Evolutionary conservation across 495 filamentous ascomycete species (phyloP).

Genomic region (Aeminium ludgeri): DNA sequence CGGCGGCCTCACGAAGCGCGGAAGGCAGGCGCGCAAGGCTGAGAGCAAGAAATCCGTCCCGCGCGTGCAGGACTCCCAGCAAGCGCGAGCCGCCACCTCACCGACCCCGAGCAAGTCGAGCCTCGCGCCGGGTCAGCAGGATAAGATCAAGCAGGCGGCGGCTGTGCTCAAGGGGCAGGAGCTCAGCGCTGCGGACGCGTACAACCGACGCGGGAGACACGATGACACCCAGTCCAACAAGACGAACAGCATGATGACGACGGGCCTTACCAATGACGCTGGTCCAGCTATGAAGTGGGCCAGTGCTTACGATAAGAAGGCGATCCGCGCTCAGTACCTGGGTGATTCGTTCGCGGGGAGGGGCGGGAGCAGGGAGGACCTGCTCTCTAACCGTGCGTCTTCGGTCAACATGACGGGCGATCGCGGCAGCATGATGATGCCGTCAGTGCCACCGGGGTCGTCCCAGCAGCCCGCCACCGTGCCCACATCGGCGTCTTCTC

Average conservation of each 20-base stretch:
- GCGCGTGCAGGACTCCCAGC: constrained; percentile 33
- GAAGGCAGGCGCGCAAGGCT: constrained; percentile 48
- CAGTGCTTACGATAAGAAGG: constrained; percentile 71
- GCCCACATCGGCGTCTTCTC: not conserved
- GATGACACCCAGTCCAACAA: constrained; percentile 45
- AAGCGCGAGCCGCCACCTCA: constrained; percentile 27
- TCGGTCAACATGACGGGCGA: constrained; percentile 6
- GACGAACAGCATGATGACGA: constrained; percentile 81
- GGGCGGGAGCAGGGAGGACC: constrained; percentile 20
- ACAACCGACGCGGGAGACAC: constrained; percentile 23
- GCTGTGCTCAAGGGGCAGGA: constrained; percentile 48
- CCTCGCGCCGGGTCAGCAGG: constrained; percentile 82
- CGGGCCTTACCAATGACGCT: constrained; percentile 79
- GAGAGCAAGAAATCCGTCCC: constrained; percentile 39
- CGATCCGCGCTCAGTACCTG: constrained; percentile 65
- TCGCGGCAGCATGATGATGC: constrained; percentile 3
- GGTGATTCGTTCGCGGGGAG: constrained; percentile 51
- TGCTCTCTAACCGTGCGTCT: constrained; percentile 1
- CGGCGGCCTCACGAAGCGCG: constrained; percentile 53
- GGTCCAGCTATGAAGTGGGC: constrained; percentile 94
- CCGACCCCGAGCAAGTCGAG: constrained; percentile 59
- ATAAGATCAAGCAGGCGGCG: constrained; percentile 78
- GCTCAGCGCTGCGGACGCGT: constrained; percentile 43
- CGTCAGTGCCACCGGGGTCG: constrained; percentile 2
- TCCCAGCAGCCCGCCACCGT: constrained; percentile 1